Base-by-base conservation (phyloP, 768 basidiomycete species). In the Mycena amicta region DNA sequence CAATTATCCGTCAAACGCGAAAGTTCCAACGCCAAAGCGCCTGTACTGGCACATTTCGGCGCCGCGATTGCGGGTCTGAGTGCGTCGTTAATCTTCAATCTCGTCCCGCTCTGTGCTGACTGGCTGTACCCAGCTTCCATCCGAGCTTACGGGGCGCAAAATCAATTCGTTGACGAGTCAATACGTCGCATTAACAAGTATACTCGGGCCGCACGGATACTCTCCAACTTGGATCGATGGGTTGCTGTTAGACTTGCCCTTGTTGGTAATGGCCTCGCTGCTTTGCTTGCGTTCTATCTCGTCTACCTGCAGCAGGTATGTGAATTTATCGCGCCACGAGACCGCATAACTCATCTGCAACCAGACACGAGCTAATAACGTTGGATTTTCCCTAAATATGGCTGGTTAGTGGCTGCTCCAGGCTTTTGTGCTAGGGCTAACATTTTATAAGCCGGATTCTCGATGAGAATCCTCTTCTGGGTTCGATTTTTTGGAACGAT, bases 121-220 rank as follows among this genome's bases (percentile, higher is more conserved):
- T 40, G 8, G 22, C 31, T 41, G 3, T 28, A 55, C 23, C 28
- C n/a, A 68, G 67, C 60, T 29, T 69, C 80, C 4, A 81, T 84
- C 54, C 70, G 83, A 12, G 83, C 83, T 1, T 84, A 81, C 59
- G 77, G 77, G 2, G 80, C 80, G 8, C 74, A 82, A 65, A 70
- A 67, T 12, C 58, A 67, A 8, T 81, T 72, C 71, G 73, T 63
- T 56, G 30, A 37, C 58, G 70, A 78, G 57, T 72, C 77, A 12
- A 63, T 75, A 23, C 58, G 66, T 30, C 71, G 78, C 3, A 77
- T 83, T 29, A 75, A 84, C 61, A 72, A 72, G 41, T 82, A 75
- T 54, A 69, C 70, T 4, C 66, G 71, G 4, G 67, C 72, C 5
- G 63, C 69, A 1, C 57, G 74, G 16, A 66, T 70, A 0, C 75